A percentile compares a stretch with the other conserved stretches of the same genome.
Evolutionary conservation across 2,329 filamentous ascomycete genomes (phyloP).

Genomic region (Fusarium fracticaudum): DNA sequence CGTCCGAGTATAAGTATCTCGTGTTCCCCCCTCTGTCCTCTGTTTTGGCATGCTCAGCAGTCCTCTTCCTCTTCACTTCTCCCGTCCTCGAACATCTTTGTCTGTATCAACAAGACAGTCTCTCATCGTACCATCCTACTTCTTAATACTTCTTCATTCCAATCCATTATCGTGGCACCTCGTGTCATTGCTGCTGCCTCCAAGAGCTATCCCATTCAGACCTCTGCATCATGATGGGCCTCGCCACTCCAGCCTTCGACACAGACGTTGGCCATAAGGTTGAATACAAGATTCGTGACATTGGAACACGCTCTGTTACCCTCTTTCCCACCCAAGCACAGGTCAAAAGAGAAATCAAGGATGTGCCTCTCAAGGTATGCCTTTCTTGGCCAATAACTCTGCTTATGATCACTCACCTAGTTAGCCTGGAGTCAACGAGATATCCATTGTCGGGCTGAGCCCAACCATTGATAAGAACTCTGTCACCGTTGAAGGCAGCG

Average conservation of each 20-base stretch:
- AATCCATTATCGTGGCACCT: not conserved
- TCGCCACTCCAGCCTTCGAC: not conserved
- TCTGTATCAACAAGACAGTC: not conserved
- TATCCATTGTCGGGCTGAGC: slow-evolving; percentile 65
- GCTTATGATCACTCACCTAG: not conserved
- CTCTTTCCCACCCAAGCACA: slow-evolving; percentile 71
- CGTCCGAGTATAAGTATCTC: slow-evolving; percentile 41
- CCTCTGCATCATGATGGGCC: not conserved
- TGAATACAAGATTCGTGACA: slow-evolving; percentile 65
- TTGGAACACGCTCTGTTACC: slow-evolving; percentile 69
- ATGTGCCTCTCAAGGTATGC: slow-evolving; percentile 52
- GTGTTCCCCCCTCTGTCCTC: slow-evolving; percentile 15
- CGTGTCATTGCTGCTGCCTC: not conserved
- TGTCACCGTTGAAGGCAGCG: slow-evolving; percentile 68
- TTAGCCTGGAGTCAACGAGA: slow-evolving; percentile 65
- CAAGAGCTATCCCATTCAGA: not conserved
- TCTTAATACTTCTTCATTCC: not conserved
- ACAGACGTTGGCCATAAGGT: slow-evolving; percentile 55
- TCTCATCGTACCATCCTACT: not conserved
- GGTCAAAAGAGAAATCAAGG: slow-evolving; percentile 67
- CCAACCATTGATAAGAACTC: slow-evolving; percentile 66
- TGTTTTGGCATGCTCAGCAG: slow-evolving; percentile 19
- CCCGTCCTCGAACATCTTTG: not conserved
- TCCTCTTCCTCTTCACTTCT: not conserved
- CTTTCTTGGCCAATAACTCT: not conserved